Conservation (phyloP, 129 eudicot genomes). For the Centrapalus pauciflorus region DNA sequence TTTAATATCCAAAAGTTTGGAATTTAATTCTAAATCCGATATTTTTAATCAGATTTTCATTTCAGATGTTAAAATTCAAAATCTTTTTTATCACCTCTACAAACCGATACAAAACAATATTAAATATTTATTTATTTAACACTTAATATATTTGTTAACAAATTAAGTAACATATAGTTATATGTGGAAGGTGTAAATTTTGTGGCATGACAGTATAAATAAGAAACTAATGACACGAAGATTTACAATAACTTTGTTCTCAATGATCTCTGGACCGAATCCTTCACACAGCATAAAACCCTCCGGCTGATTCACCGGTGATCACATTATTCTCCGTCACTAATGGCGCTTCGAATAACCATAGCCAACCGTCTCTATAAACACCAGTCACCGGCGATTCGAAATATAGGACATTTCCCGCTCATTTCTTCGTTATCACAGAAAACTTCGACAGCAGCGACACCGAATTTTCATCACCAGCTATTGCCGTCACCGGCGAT, state of each 20-base stretch:
- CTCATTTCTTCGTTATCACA: background rate
- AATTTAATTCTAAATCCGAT: too few species aligned
- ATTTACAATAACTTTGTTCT: background rate
- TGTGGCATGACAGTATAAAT: too few species aligned
- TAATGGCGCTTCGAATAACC: conserved; percentile 51
- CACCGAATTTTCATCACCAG: conserved; percentile 19
- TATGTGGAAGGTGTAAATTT: too few species aligned
- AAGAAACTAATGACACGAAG: background rate
- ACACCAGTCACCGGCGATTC: background rate
- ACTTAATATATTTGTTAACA: too few species aligned
- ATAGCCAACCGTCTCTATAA: conserved; percentile 34
- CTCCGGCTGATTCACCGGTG: background rate
- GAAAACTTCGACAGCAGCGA: conserved; percentile 1
- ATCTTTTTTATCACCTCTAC: too few species aligned
- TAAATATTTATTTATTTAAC: too few species aligned
- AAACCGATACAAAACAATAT: too few species aligned
- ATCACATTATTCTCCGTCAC: background rate
- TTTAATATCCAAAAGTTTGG: too few species aligned
- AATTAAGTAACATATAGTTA: too few species aligned
- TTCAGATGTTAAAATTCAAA: too few species aligned
- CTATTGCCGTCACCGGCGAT: conserved; percentile 14
- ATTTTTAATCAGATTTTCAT: too few species aligned
- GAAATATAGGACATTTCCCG: background rate
- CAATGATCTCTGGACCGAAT: background rate
- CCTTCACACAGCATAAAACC: background rate